Evolutionary conservation across 306 rosid species (phyloP).

Genomic region (Cicer judaicum): DNA sequence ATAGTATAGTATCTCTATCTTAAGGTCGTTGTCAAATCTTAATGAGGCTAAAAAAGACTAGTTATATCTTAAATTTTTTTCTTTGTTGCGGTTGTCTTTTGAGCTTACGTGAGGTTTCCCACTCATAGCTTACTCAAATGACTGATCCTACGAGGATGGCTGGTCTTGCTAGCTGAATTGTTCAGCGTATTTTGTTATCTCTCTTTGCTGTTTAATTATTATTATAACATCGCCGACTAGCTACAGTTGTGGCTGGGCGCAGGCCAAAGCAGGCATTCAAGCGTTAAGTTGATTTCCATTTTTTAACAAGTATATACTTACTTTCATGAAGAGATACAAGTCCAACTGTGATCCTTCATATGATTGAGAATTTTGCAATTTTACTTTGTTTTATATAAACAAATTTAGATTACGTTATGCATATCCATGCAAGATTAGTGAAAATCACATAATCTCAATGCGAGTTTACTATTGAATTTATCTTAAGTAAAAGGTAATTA

Average conservation of each 20-base stretch:
- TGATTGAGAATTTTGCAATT: not conserved
- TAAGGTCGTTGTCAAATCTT: slow-evolving; percentile 40
- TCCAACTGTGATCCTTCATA: not conserved
- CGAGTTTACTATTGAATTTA: not conserved
- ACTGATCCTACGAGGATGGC: slow-evolving; percentile 46
- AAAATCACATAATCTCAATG: not conserved
- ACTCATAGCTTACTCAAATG: slow-evolving; percentile 30
- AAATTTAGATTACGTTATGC: not conserved
- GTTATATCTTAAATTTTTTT: slow-evolving; percentile 20
- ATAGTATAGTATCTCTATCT: not conserved
- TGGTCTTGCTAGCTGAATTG: slow-evolving; percentile 31
- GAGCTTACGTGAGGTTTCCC: not conserved
- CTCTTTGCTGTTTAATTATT: slow-evolving; percentile 23
- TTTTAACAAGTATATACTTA: not conserved
- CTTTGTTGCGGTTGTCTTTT: slow-evolving; percentile 22
- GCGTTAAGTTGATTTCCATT: not conserved
- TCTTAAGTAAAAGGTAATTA: too few relatives aligned
- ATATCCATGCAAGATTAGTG: not conserved
- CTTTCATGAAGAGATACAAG: slow-evolving; percentile 17
- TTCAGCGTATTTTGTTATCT: slow-evolving; percentile 17
- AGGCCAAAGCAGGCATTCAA: slow-evolving; percentile 7
- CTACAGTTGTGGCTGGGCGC: slow-evolving; percentile 41
- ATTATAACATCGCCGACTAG: slow-evolving; percentile 27
- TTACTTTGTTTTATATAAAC: not conserved
- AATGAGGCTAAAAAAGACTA: not conserved